Base-by-base conservation (phyloP, 176 grass and related monocot species). In the Oropetium thomaeum region DNA sequence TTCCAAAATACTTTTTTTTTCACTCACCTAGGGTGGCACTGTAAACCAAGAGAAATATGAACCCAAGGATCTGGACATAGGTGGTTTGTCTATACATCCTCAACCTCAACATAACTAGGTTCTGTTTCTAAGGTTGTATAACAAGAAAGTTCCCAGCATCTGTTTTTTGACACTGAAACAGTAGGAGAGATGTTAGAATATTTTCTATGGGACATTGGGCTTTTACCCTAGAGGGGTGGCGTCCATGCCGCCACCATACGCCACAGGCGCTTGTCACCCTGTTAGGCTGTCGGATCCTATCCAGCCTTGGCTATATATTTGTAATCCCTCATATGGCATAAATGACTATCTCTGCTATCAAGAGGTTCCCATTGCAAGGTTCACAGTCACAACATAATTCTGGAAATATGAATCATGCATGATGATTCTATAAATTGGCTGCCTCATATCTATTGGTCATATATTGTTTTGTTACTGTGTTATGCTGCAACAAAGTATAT, bases 361-460 rank as follows among this genome's bases (percentile, higher is more conserved):
- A n/a, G n/a, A 52, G 19, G 16, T 7, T 52, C 48, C 19, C 22
- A n/a, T 7, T 52, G 44, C 44, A 19, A 48, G 16, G 16, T 19
- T 48, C 6, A 48, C 16, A 9, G 6, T 48, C 6, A 48, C 16
- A 9, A 19, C 48, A 52, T 52, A 5, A 52, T 52, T 41, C 31
- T 58, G 41, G 41, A 27, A 13, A 74, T 65, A 48, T 65, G 38
- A 25, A 53, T 37, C 42, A 62, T 62, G 62, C 37, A 61, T 34
- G 32, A 53, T 69, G 27, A 10, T 62, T 75, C 43, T 69, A 33
- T 45, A 42, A 31, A 67, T 79, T 69, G 37, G 26, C 16, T 81
- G 38, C 34, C 20, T 41, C 13, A 25, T 25, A 74, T 5, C 63
- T 76, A 17, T 9, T 7, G 33, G 4, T 61, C 41, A 27, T 67